Percentiles rank a stretch among this genome's conserved stretches.
These are phyloP conservation scores for Colletotrichum neosansevieriae DNA, from an alignment of 2,329 filamentous ascomycete genomes.

Conservation along the genomic window DNA sequence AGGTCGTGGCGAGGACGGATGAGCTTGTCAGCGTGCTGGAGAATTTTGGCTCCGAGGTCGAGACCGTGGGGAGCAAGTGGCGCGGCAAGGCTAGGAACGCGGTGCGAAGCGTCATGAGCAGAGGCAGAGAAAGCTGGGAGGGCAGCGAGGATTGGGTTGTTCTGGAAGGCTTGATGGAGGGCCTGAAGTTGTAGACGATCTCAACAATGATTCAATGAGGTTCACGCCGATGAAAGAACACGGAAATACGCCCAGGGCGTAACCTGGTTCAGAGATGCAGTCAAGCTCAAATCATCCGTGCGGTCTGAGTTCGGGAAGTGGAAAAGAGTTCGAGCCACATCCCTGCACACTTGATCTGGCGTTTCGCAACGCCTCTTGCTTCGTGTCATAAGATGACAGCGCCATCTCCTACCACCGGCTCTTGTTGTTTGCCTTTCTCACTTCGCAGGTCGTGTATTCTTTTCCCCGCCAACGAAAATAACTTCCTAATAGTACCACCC, in stretches of 20 bases:
- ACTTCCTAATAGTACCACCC: not conserved
- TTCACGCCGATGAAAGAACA: not conserved
- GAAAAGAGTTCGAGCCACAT: slow-evolving; percentile 12
- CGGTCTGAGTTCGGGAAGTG: slow-evolving; percentile 9
- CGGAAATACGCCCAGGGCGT: not conserved
- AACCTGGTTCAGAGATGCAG: no score
- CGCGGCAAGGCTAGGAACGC: slow-evolving; percentile 89
- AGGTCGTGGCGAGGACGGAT: slow-evolving; percentile 82
- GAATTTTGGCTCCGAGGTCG: slow-evolving; percentile 76
- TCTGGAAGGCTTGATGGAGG: slow-evolving; percentile 68
- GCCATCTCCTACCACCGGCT: not conserved
- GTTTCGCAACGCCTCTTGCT: slow-evolving; percentile 17
- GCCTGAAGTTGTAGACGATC: slow-evolving; percentile 55
- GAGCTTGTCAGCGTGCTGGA: slow-evolving; percentile 87
- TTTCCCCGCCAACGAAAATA: no score
- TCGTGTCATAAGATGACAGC: slow-evolving; percentile 17
- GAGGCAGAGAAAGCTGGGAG: slow-evolving; percentile 86
- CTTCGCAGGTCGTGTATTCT: not conserved
- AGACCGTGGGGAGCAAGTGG: slow-evolving; percentile 83
- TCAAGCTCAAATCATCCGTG: slow-evolving; percentile 8
- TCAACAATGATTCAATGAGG: not conserved
- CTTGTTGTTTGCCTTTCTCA: not conserved
- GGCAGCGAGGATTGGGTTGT: slow-evolving; percentile 75
- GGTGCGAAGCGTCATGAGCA: slow-evolving; percentile 84
- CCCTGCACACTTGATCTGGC: slow-evolving; percentile 13